Base-by-base conservation (phyloP, 345 rosid genomes). In the Eucalyptus paniculata region DNA sequence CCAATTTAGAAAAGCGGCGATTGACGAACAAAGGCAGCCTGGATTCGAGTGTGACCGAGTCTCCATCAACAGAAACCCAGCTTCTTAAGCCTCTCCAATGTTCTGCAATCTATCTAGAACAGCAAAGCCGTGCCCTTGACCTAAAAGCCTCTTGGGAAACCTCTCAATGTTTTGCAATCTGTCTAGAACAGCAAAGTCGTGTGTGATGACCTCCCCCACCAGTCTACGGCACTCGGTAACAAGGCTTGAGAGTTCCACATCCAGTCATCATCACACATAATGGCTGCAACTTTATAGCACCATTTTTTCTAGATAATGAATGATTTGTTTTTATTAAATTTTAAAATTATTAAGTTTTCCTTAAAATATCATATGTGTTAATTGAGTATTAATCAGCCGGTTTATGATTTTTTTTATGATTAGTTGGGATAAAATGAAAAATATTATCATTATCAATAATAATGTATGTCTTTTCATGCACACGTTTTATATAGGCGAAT, bases 301-400 rank as follows among this genome's bases (percentile, higher is more conserved):
- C 5, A 1, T 3, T 54, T 4, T 54, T 54, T 19, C 10, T 7
- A 0, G 4, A 21, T 3, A 3, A 54, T 54, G 9, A 8, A 54
- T 8, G 0, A 54, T 54, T 54, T 21, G 5, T n/a, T n/a, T n/a
- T n/a, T n/a, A n/a, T n/a, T n/a, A n/a, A n/a, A n/a, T n/a, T n/a
- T n/a, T n/a, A n/a, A n/a, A n/a, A n/a, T n/a, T n/a, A n/a, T n/a
- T n/a, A n/a, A n/a, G n/a, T n/a, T 19, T 54, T 21, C 26, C 5
- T 54, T 19, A 8, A 54, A 21, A 54, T 54, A 0, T 21, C 0
- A 1, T 4, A 54, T 21, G 2, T 54, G 11, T 21, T n/a, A n/a
- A n/a, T n/a, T n/a, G n/a, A n/a, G n/a, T n/a, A n/a, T n/a, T n/a
- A n/a, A n/a, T n/a, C n/a, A n/a, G n/a, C n/a, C n/a, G n/a, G n/a